A percentile compares a stretch with the other conserved stretches of the same genome.
Evolutionary conservation across 306 rosid genomes (phyloP).

Genomic region (Trifolium dubium): DNA sequence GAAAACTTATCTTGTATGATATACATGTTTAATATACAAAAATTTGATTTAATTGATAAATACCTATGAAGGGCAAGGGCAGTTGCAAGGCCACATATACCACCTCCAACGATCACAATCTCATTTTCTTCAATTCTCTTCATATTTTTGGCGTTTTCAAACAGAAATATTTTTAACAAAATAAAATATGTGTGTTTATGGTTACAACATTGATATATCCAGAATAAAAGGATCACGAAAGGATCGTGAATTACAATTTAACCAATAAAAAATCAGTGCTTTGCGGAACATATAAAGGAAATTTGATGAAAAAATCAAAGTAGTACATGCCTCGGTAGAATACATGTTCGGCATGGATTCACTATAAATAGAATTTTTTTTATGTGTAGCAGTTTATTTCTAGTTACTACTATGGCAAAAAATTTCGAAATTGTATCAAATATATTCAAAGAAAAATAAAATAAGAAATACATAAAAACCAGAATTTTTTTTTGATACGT

Average conservation of each 20-base stretch:
- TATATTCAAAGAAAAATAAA: neutral
- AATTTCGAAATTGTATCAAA: neutral
- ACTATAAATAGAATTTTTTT: too few species aligned
- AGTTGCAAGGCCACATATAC: slow-evolving; percentile 72
- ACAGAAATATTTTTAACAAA: neutral
- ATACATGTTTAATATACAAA: neutral
- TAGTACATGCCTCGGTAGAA: too few species aligned
- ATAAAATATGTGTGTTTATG: neutral
- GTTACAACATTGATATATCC: too few species aligned
- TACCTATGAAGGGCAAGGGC: slow-evolving; percentile 75
- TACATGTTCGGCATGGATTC: too few species aligned
- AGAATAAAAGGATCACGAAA: too few species aligned
- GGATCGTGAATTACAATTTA: too few species aligned
- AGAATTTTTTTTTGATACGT: too few species aligned
- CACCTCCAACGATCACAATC: slow-evolving; percentile 67
- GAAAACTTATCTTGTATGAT: neutral
- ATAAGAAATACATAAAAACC: too few species aligned
- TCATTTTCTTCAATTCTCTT: slow-evolving; percentile 38
- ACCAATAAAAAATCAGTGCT: too few species aligned
- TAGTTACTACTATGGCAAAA: neutral
- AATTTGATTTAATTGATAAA: neutral
- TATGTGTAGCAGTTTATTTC: slow-evolving; percentile 11
- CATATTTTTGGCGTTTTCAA: slow-evolving; percentile 39
- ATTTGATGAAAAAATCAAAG: too few species aligned
- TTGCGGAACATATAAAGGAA: too few species aligned